Base-by-base conservation (phyloP, 2,329 filamentous ascomycete species). In the Podosphaera leucotricha region DNA sequence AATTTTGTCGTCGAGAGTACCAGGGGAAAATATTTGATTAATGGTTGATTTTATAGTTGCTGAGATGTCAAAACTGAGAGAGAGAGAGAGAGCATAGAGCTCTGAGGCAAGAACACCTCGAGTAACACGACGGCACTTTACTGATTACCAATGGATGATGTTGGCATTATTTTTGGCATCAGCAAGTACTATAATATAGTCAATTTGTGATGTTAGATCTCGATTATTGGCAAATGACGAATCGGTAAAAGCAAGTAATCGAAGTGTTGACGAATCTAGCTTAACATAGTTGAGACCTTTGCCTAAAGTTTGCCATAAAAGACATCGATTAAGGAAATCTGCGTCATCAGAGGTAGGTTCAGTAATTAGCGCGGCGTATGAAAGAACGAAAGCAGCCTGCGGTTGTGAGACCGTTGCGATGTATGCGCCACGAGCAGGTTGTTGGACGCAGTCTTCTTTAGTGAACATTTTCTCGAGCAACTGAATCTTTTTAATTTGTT, bases 331-430 rank as follows among this genome's bases (percentile, higher is more conserved):
- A 16, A 41, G 39, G 13, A 4, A 3, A 21, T 41, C 24, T 7
- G 26, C 21, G n/a, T 41, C 39, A 5, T 11, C 6, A 6, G 5
- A 5, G 24, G 20, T 11, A 11, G 39, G 39, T 8, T 41, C 2
- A 8, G n/a, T 41, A 3, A 6, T 26, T 41, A 24, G 21, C 19
- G 44, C 16, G 41, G 41, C 41, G 30, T 38, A 43, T 6, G 41
- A 47, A 10, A 47, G 38, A 24, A 40, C 13, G 30, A 45, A 47
- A 35, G 41, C n/a, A 20, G 41, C 36, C 20, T 47, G 35, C 18
- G 33, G 47, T 41, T 46, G 36, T 18, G 11, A 45, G 18, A 46
- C 26, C n/a, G 38, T 22, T 18, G 26, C 35, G 11, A 41, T 16
- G 16, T 41, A 41, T 16, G 18, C 39, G 28, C 6, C 28, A 6